Evolutionary conservation across 139 green algal genomes (phyloP).

Genomic region (Tetraselmis chui): DNA sequence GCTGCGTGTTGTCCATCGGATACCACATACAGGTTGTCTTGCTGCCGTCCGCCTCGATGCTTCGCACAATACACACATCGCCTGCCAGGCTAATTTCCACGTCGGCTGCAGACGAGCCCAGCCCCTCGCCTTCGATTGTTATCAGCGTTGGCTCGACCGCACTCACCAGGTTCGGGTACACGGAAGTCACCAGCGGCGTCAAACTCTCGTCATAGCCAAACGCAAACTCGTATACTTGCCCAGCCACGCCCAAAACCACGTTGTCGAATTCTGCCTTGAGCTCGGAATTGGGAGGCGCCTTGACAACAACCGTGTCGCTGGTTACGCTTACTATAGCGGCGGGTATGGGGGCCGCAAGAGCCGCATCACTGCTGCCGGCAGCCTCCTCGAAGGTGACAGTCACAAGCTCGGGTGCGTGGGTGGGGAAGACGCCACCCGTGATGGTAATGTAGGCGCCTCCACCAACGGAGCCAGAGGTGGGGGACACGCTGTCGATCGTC

Average conservation of each 20-base stretch:
- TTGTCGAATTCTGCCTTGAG: background rate
- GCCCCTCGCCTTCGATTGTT: background rate
- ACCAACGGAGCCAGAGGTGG: background rate
- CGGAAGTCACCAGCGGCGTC: background rate
- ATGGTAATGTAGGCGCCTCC: background rate
- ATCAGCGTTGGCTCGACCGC: background rate
- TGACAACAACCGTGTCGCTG: background rate
- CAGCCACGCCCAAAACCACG: background rate
- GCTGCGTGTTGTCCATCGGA: background rate
- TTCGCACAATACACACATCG: background rate
- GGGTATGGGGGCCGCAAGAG: background rate
- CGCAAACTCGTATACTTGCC: background rate
- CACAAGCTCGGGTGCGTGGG: background rate
- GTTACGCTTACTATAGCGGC: background rate
- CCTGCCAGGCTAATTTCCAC: background rate
- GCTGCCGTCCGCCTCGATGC: background rate
- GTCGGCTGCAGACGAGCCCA: background rate
- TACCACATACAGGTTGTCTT: background rate
- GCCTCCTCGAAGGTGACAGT: background rate
- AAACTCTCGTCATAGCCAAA: background rate
- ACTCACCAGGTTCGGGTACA: background rate
- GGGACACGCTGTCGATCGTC: background rate
- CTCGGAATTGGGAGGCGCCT: background rate
- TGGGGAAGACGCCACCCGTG: background rate
- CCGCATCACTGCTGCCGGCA: background rate